phyloP scores from a whole-genome alignment of 257 asterid genomes.

The Lithospermum erythrorhizon region DNA sequence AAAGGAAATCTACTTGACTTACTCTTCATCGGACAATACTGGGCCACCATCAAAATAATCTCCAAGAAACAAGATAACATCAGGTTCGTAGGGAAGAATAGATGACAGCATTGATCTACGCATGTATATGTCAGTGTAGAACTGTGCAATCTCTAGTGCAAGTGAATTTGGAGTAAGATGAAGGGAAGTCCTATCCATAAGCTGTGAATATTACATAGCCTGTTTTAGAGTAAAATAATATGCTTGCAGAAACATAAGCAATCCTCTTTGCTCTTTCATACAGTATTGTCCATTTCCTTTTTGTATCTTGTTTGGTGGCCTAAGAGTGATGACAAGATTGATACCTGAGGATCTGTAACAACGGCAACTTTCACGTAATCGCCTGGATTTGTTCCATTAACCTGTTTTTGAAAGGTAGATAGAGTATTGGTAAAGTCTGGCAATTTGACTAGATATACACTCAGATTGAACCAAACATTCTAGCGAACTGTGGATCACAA shows the following conservation, averaged over 20 bases:
- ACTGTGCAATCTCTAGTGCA: conserved; percentile 66
- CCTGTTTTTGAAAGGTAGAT: conserved; percentile 23
- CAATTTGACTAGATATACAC: background rate
- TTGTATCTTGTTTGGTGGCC: too few relatives aligned
- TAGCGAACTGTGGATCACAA: background rate
- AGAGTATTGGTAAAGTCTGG: background rate
- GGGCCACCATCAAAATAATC: conserved; percentile 88
- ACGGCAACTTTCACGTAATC: conserved; percentile 67
- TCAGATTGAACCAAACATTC: background rate
- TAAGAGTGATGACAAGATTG: background rate
- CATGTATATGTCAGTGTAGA: conserved; percentile 87
- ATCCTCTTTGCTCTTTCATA: conserved; percentile 1
- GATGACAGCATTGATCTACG: conserved; percentile 89
- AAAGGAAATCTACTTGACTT: conserved; percentile 17
- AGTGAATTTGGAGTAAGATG: conserved; percentile 68
- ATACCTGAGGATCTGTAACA: conserved; percentile 94
- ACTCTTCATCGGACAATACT: conserved; percentile 70
- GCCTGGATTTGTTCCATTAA: conserved; percentile 32
- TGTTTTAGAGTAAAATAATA: conserved; percentile 3
- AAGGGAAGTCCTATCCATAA: conserved; percentile 86
- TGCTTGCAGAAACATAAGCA: conserved; percentile 7
- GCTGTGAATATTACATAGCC: conserved; percentile 32
- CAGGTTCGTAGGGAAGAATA: conserved; percentile 72
- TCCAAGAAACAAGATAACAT: conserved; percentile 73
- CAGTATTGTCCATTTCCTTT: too few relatives aligned